Evolutionary conservation across 805 yeast genomes (phyloP), one percentile per base, ranked within the genome.

Genomic region (Hanseniaspora pseudoguilliermondii): DNA sequence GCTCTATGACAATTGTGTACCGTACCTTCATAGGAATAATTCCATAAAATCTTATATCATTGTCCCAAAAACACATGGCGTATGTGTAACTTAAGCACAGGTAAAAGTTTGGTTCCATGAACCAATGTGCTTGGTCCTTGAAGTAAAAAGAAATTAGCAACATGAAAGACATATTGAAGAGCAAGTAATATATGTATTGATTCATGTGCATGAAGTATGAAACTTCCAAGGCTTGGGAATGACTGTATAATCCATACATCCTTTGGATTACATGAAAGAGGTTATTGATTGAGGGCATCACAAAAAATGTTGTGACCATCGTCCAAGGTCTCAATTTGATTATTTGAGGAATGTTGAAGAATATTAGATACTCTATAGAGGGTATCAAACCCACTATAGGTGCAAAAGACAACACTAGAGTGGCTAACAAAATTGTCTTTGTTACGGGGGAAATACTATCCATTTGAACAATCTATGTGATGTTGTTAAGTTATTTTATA

Each of bases 31-130:
- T 78, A 69, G 58, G 84, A 76, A 67, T 79, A 62, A 62, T 76
- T 59, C 72, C 71, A 63, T 80, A 72, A 62, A 80, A 80, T 63
- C 76, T 75, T 43, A 81, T 77, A 29, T 73, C 71, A 34, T 76
- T 71, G 64, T 78, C 74, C 64, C 80, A 75, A 64, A 74, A 77
- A 20, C 75, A 72, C 43, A 84, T 69, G 29, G 83, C 76, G 86
- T 86, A 82, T 25, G 82, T 74, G 62, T 74, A 80, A 3, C 83
- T 78, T 47, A 81, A 70, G 48, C 23, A 11, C n/a, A 47, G 3
- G 15, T 50, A 42, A n/a, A 56, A 47, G 23, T 32, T 27, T 13
- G 55, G 51, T 27, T 56, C 53, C 20, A 56, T 47, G 32, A 40
- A 23, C 58, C 58, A 56, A 11, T 16, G 23, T 8, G 7, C 15